Evolutionary conservation across 805 yeast genomes (phyloP).

Genomic region (Yamadazyma ubonensis): DNA sequence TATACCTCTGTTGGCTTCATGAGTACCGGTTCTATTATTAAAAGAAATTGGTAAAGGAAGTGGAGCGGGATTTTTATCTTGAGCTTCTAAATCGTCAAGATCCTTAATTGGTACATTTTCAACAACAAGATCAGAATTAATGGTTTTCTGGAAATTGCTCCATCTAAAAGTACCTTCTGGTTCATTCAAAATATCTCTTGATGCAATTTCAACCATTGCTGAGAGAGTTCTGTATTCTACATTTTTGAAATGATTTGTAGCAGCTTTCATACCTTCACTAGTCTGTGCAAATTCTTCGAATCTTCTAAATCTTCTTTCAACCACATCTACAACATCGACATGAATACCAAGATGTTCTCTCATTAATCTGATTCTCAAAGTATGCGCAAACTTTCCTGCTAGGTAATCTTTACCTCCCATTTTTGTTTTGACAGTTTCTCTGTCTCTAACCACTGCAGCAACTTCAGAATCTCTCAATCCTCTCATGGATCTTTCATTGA

Average conservation of each 20-base stretch:
- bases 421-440: conserved; percentile 60
- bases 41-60: conserved; percentile 56
- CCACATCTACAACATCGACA: conserved; percentile 78
- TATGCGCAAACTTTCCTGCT: conserved; percentile 88
- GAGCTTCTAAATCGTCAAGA: conserved; percentile 24
- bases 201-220: conserved; percentile 72
- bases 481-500: conserved; percentile 93
- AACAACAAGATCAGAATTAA: conserved; percentile 16
- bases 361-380: conserved; percentile 87
- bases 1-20: conserved; percentile 76
- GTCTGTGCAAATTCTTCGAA: conserved; percentile 48
- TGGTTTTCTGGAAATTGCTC: conserved; percentile 30
- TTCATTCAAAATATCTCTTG: conserved; percentile 61
- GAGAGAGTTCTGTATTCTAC: conserved; percentile 43
- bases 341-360: conserved; percentile 95
- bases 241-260: conserved; percentile 41
- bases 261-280: conserved; percentile 41
- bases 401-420: conserved; percentile 82
- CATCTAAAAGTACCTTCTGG: conserved; percentile 50
- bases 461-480: conserved; percentile 94
- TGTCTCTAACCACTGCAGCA: conserved; percentile 85
- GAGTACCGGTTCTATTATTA: conserved; percentile 78
- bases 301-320: conserved; percentile 65
- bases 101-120: conserved; percentile 24
- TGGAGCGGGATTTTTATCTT: conserved; percentile 28